These are phyloP conservation scores for Shiraia bambusicola DNA, from an alignment of 2,329 filamentous ascomycete species.

Conservation along the genomic window DNA sequence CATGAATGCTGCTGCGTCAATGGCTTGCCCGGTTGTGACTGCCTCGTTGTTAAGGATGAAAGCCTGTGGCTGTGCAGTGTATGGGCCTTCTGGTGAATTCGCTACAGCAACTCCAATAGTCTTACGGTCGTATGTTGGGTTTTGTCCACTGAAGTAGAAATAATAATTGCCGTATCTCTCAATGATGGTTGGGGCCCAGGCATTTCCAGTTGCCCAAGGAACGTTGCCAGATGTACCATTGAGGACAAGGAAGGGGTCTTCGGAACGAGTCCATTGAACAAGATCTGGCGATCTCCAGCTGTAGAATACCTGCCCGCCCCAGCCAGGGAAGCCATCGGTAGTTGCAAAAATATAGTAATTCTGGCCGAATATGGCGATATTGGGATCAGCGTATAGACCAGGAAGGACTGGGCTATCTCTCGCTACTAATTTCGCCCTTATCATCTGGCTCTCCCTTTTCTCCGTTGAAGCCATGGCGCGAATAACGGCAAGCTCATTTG, in stretches of 20 bases:
- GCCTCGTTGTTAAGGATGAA: conserved; percentile 32
- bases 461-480: conserved; percentile 6
- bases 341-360: conserved; percentile 34
- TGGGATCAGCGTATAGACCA: conserved; percentile 31
- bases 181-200: conserved; percentile 34
- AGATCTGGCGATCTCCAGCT: conserved; percentile 31
- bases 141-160: conserved; percentile 34
- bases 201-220: conserved; percentile 30
- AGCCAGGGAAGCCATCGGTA: conserved; percentile 28
- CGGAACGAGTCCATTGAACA: conserved; percentile 26
- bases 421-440: background rate
- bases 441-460: background rate
- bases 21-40: conserved; percentile 26
- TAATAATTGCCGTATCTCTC: conserved; percentile 25
- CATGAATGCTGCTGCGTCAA: conserved; percentile 27
- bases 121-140: conserved; percentile 27
- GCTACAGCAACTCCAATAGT: conserved; percentile 33
- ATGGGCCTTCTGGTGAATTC: conserved; percentile 23
- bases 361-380: conserved; percentile 27
- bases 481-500: conserved; percentile 45
- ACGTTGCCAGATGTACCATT: conserved; percentile 32
- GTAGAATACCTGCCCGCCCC: conserved; percentile 32
- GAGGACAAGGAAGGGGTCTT: conserved; percentile 26
- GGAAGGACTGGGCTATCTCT: conserved; percentile 25
- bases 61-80: conserved; percentile 26